phyloP scores from a whole-genome alignment of 2,329 filamentous ascomycete species.

The Verticillium nonalfalfae region DNA sequence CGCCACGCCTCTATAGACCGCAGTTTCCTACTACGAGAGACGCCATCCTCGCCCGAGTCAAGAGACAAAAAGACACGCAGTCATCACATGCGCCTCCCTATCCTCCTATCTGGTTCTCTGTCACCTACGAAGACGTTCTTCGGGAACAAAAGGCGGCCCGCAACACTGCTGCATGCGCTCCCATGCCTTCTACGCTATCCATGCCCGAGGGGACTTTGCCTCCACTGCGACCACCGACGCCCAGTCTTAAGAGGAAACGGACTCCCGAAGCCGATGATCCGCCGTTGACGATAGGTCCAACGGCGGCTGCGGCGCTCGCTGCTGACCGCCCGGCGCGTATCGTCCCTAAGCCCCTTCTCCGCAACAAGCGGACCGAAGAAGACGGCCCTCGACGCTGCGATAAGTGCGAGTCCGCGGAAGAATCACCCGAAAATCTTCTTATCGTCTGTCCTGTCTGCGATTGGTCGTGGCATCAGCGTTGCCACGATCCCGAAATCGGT shows the following conservation, averaged over 20 bases:
- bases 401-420: slow-evolving; percentile 14
- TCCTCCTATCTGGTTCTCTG: not conserved
- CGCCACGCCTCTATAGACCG: slow-evolving; percentile 3
- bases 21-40: not conserved
- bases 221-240: not conserved
- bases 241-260: slow-evolving; percentile 22
- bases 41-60: not conserved
- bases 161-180: not conserved
- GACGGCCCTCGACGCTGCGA: slow-evolving; percentile 10
- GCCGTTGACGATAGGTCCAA: not conserved
- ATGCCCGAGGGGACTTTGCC: not conserved
- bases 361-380: slow-evolving; percentile 10
- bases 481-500: slow-evolving; percentile 13
- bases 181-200: not conserved
- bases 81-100: not conserved
- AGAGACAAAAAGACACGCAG: not conserved
- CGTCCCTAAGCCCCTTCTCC: slow-evolving; percentile 4
- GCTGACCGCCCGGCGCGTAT: not conserved
- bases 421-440: slow-evolving; percentile 13
- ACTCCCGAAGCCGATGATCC: slow-evolving; percentile 6
- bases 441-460: slow-evolving; percentile 15
- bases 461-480: slow-evolving; percentile 17
- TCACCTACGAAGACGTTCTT: slow-evolving; percentile 6
- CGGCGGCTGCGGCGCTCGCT: not conserved
- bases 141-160: not conserved